Conservation (phyloP, 345 rosid species). For the Bruguiera parviflora region DNA sequence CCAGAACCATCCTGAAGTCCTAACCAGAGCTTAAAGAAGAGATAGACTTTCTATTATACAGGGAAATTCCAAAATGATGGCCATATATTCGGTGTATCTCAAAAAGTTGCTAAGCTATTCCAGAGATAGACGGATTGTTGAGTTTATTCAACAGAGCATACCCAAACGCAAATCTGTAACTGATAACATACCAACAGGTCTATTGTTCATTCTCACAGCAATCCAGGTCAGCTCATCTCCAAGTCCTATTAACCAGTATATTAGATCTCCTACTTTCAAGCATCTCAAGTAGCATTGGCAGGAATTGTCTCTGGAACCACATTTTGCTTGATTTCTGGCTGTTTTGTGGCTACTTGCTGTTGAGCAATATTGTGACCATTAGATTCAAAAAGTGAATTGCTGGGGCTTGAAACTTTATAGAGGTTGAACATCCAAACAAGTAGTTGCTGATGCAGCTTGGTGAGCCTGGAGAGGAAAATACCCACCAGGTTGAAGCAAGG, state of each 20-base stretch:
- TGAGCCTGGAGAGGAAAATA: slow-evolving; percentile 15
- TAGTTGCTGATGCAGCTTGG: slow-evolving; percentile 8
- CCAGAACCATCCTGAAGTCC: neutral
- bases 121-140: too few relatives aligned
- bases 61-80: too few relatives aligned
- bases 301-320: neutral
- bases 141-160: neutral
- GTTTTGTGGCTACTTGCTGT: neutral
- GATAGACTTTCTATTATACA: too few relatives aligned
- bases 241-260: neutral
- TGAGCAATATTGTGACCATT: neutral
- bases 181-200: neutral
- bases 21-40: too few relatives aligned
- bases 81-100: too few relatives aligned
- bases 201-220: neutral
- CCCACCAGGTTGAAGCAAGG: slow-evolving; percentile 11
- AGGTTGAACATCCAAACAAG: slow-evolving; percentile 9
- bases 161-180: neutral
- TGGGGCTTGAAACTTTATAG: slow-evolving; percentile 5
- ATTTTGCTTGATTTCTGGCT: too few relatives aligned
- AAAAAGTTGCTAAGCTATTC: too few relatives aligned
- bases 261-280: neutral
- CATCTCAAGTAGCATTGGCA: neutral
- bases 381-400: too few relatives aligned
- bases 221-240: neutral